These are phyloP conservation scores for Drechmeria coniospora DNA, from an alignment of 2,329 filamentous ascomycete species.

Conservation along the genomic window DNA sequence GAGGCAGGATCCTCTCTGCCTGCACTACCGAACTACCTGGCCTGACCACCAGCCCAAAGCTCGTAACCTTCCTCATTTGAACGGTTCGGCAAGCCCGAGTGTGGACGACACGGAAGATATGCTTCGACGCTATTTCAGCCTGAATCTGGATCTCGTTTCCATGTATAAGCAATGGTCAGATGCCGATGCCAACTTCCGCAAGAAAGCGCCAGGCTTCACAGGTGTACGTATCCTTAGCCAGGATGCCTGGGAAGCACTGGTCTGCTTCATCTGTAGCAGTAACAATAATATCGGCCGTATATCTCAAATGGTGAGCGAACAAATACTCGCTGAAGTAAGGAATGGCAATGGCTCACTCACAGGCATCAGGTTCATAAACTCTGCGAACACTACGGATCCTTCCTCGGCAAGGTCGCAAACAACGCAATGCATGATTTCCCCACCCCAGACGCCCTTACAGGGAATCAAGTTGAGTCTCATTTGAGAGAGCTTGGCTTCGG, in stretches of 20 bases:
- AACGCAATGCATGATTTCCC: conserved; percentile 81
- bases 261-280: conserved; percentile 95
- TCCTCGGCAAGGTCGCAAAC: conserved; percentile 55
- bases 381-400: conserved; percentile 68
- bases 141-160: conserved; percentile 56
- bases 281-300: conserved; percentile 97
- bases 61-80: conserved; percentile 3
- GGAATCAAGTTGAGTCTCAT: conserved; percentile 59
- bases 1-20: conserved; percentile 60
- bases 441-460: conserved; percentile 54
- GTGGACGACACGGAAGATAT: conserved; percentile 59
- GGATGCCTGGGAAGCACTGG: conserved; percentile 86
- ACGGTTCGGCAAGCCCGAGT: conserved; percentile 5
- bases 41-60: conserved; percentile 15
- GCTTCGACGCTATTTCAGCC: conserved; percentile 73
- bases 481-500: conserved; percentile 80
- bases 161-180: conserved; percentile 81
- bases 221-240: conserved; percentile 88
- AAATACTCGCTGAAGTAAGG: neutral
- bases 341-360: neutral
- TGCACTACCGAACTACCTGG: conserved; percentile 68
- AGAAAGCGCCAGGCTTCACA: conserved; percentile 71
- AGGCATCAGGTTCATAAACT: conserved; percentile 76
- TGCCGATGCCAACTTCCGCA: conserved; percentile 75
- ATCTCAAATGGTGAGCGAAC: conserved; percentile 63